Evolutionary conservation across 805 yeast genomes (phyloP).

Genomic region (Hyphopichia homilentoma): DNA sequence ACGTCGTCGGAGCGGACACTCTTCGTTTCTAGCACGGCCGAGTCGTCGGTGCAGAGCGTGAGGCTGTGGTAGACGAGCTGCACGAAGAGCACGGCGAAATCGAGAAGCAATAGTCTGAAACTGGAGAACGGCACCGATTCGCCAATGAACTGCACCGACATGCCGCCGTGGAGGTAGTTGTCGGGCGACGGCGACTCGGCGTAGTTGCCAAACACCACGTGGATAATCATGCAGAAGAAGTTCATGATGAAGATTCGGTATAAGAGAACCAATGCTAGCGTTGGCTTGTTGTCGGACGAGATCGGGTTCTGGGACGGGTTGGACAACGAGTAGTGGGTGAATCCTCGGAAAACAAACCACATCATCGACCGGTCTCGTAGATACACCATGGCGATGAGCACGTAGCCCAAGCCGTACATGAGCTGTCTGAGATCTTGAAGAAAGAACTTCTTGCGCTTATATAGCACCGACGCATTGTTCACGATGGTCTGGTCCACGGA

Average conservation of each 20-base stretch:
- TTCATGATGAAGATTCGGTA: constrained; percentile 20
- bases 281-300: constrained; percentile 18
- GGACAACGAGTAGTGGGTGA: constrained; percentile 24
- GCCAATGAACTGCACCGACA: constrained; percentile 36
- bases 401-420: constrained; percentile 31
- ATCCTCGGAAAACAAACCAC: constrained; percentile 21
- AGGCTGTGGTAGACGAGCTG: constrained; percentile 32
- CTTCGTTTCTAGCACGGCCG: constrained; percentile 19
- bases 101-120: constrained; percentile 24
- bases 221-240: constrained; percentile 18
- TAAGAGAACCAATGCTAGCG: constrained; percentile 25
- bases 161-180: constrained; percentile 27
- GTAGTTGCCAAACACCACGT: constrained; percentile 25
- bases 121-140: constrained; percentile 27
- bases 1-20: constrained; percentile 5
- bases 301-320: constrained; percentile 28
- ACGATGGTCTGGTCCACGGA: constrained; percentile 35
- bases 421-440: constrained; percentile 30
- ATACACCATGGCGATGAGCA: constrained; percentile 35
- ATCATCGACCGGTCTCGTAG: constrained; percentile 40
- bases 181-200: constrained; percentile 11
- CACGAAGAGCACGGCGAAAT: constrained; percentile 18
- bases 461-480: constrained; percentile 39
- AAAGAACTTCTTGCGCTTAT: constrained; percentile 41
- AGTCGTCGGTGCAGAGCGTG: constrained; percentile 30